phyloP scores from a whole-genome alignment of 352 stramenopile genomes.

The Phytophthora tentaculata region DNA sequence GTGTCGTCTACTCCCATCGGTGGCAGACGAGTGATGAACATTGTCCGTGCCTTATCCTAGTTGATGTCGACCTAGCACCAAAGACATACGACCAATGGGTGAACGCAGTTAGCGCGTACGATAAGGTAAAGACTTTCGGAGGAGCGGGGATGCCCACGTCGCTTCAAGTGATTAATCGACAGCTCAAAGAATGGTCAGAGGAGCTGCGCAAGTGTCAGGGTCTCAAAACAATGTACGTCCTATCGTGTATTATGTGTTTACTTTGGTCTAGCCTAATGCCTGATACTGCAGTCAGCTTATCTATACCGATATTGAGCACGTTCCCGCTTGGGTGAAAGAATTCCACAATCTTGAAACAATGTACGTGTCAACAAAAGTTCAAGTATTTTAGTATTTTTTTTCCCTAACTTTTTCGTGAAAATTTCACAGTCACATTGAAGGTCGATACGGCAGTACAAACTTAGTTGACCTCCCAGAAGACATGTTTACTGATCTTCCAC shows the following conservation, averaged over 20 bases:
- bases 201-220: conserved; percentile 8
- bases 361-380: conserved; percentile 12
- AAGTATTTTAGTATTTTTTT: not conserved
- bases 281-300: too few relatives aligned
- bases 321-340: conserved; percentile 24
- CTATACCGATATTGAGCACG: conserved; percentile 20
- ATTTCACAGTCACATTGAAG: conserved; percentile 16
- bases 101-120: conserved; percentile 17
- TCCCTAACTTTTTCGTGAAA: too few relatives aligned
- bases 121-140: conserved; percentile 22
- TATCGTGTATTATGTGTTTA: not conserved
- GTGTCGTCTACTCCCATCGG: conserved; percentile 29
- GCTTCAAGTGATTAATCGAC: conserved; percentile 47
- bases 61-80: conserved; percentile 28
- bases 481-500: conserved; percentile 12
- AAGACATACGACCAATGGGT: conserved; percentile 36
- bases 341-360: conserved; percentile 29
- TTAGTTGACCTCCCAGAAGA: conserved; percentile 1
- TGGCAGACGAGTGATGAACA: conserved; percentile 22
- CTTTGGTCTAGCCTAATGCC: too few relatives aligned
- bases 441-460: conserved; percentile 1
- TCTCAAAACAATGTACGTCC: conserved; percentile 51
- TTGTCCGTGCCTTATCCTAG: conserved; percentile 34
- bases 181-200: conserved; percentile 24
- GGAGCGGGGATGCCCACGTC: not conserved